A percentile compares a stretch with the other conserved stretches of the same genome.
These are phyloP conservation scores for Ceratonia siliqua DNA, from an alignment of 306 rosid genomes.

Conservation along the genomic window DNA sequence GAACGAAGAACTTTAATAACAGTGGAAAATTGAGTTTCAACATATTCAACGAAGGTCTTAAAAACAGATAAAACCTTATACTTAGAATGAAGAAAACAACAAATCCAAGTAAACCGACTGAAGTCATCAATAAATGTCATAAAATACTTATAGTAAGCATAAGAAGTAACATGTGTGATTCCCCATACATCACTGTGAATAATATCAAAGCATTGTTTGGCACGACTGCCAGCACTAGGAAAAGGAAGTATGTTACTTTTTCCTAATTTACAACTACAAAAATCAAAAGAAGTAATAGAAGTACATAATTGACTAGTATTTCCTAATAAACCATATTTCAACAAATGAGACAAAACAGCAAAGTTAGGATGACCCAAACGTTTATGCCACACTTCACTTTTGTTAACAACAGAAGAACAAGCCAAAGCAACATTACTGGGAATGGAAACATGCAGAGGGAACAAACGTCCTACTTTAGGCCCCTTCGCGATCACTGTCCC, in stretches of 20 bases:
- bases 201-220: background rate
- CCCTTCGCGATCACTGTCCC: slow-evolving; percentile 14
- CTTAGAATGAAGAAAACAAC: background rate
- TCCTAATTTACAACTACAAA: too few relatives aligned
- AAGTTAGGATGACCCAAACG: background rate
- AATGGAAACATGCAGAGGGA: too few relatives aligned
- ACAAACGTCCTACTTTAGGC: background rate
- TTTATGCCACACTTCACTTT: background rate
- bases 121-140: too few relatives aligned
- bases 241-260: too few relatives aligned
- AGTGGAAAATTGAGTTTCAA: too few relatives aligned
- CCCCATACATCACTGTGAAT: too few relatives aligned
- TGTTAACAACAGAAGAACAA: background rate
- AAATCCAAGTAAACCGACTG: background rate
- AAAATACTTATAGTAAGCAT: too few relatives aligned
- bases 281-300: too few relatives aligned
- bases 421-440: background rate
- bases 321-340: background rate
- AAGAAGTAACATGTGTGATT: too few relatives aligned
- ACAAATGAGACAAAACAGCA: background rate
- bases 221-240: too few relatives aligned
- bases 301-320: background rate
- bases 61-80: background rate
- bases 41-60: background rate
- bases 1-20: background rate